Conservation (phyloP, 1,284 basidiomycete genomes). For the Stereum hirsutum region DNA sequence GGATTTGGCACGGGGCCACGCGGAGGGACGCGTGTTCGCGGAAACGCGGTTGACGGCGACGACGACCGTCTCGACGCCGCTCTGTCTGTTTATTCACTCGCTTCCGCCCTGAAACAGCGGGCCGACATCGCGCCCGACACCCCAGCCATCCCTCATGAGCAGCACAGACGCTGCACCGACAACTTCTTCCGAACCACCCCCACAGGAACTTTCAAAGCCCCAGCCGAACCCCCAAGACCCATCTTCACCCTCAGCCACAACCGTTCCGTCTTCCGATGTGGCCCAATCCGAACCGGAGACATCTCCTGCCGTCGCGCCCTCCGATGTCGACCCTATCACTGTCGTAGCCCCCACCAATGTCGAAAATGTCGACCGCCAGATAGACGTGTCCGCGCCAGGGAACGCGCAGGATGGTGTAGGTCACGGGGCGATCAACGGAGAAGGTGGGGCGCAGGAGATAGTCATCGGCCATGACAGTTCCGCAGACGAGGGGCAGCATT, state of each 20-base stretch:
- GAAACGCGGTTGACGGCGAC: too few relatives aligned
- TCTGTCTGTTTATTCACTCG: neutral
- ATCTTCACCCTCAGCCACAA: constrained; percentile 4
- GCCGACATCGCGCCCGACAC: constrained; percentile 3
- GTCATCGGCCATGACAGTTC: constrained; percentile 12
- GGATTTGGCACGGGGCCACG: too few relatives aligned
- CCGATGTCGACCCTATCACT: neutral
- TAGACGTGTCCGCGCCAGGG: neutral
- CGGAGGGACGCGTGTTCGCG: too few relatives aligned
- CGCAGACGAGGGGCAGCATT: constrained; percentile 21
- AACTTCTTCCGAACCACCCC: constrained; percentile 4
- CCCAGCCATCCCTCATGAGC: constrained; percentile 12
- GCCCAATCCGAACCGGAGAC: too few relatives aligned
- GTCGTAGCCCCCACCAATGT: neutral
- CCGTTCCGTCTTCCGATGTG: neutral
- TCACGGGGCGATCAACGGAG: constrained; percentile 9
- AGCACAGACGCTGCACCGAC: constrained; percentile 10
- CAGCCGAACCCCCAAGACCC: constrained; percentile 1
- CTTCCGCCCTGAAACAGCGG: neutral
- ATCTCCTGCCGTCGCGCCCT: too few relatives aligned
- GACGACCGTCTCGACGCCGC: constrained; percentile 4
- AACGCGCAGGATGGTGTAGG: constrained; percentile 1
- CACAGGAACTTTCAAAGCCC: neutral
- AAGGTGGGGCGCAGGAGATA: constrained; percentile 9
- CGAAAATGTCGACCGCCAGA: neutral